These are phyloP conservation scores for Rhizopogon sp. DNA, from an alignment of 768 basidiomycete species.

Conservation along the genomic window DNA sequence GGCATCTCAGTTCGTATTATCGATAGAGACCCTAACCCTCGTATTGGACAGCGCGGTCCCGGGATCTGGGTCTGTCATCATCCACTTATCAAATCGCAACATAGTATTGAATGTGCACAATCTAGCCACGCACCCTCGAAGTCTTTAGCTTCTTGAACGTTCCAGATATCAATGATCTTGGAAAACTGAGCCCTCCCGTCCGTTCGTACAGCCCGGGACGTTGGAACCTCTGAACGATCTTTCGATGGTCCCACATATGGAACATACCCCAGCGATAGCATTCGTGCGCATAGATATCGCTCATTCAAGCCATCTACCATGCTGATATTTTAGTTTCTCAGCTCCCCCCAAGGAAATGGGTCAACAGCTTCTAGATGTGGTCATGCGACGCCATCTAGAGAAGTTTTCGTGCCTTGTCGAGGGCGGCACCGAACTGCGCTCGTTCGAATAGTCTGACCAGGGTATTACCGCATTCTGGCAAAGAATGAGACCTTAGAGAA, in stretches of 20 bases:
- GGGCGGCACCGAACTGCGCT: conserved; percentile 26
- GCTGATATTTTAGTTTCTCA: neutral
- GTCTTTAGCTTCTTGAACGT: conserved; percentile 33
- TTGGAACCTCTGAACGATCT: neutral
- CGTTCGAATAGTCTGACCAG: conserved; percentile 28
- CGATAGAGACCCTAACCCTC: conserved; percentile 9
- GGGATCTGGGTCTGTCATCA: conserved; percentile 29
- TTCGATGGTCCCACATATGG: neutral
- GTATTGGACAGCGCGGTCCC: conserved; percentile 33
- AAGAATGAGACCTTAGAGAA: conserved; percentile 16
- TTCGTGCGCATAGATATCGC: neutral
- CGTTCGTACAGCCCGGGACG: conserved; percentile 22
- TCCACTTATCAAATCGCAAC: neutral
- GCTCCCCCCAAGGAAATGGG: neutral
- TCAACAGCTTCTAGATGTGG: conserved; percentile 23
- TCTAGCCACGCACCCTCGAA: conserved; percentile 39
- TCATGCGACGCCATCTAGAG: neutral
- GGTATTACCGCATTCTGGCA: conserved; percentile 23
- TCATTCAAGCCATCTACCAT: no score
- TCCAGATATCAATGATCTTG: conserved; percentile 28
- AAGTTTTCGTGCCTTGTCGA: conserved; percentile 23
- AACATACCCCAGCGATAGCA: conserved; percentile 1
- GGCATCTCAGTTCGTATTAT: no score
- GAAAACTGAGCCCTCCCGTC: conserved; percentile 22
- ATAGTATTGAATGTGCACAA: neutral